A percentile compares a stretch with the other conserved stretches of the same genome.
Conservation (phyloP, 495 filamentous ascomycete genomes). For the Massariosphaeria phaeospora region DNA sequence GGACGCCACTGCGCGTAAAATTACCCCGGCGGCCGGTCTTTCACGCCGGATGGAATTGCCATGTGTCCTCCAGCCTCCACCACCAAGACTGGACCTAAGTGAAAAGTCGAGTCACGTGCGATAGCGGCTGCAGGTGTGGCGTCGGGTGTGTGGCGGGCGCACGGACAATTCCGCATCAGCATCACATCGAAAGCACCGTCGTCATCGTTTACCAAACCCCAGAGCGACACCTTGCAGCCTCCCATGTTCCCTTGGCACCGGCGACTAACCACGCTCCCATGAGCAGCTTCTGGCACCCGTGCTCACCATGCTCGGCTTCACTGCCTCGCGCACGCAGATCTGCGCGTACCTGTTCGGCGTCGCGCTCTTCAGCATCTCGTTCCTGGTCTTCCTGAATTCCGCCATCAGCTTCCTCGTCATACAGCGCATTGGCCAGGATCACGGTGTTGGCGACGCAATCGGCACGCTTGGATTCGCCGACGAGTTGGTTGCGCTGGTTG, state of each 20-base stretch:
- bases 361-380: slow-evolving; percentile 90
- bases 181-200: not conserved
- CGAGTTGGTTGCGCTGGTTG: slow-evolving; percentile 83
- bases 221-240: not conserved
- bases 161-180: no score
- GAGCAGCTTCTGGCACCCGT: not conserved
- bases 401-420: slow-evolving; percentile 92
- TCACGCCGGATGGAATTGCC: no score
- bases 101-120: no score
- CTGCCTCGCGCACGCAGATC: slow-evolving; percentile 67
- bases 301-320: slow-evolving; percentile 43
- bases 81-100: no score
- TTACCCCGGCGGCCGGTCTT: no score
- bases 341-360: slow-evolving; percentile 82
- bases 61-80: no score
- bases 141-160: no score
- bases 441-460: slow-evolving; percentile 79
- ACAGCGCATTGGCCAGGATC: slow-evolving; percentile 71
- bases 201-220: not conserved
- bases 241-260: slow-evolving; percentile 3
- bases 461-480: slow-evolving; percentile 95
- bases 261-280: not conserved
- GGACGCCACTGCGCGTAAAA: no score
- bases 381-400: slow-evolving; percentile 95
- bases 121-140: no score